Evolutionary conservation across 345 rosid species (phyloP).

Genomic region (Lumnitzera racemosa): DNA sequence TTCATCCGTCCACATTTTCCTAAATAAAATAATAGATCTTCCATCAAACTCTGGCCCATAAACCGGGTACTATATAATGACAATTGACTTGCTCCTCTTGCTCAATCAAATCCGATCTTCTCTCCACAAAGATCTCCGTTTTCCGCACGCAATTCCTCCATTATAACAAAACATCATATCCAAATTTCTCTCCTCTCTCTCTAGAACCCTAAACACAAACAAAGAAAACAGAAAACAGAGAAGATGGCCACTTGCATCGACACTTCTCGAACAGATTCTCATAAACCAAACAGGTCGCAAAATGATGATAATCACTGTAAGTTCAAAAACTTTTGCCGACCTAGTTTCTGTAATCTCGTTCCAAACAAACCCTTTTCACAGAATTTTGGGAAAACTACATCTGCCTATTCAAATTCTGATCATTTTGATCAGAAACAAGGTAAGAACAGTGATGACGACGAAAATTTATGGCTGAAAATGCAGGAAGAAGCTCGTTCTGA

Average conservation of each 20-base stretch:
- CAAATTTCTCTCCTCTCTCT: slow-evolving; percentile 10
- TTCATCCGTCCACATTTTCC: too few species aligned
- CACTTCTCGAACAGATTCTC: slow-evolving; percentile 41
- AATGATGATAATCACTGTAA: slow-evolving; percentile 4
- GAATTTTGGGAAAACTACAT: slow-evolving; percentile 17
- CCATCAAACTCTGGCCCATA: too few species aligned
- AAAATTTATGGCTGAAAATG: slow-evolving; percentile 51
- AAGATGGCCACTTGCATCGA: slow-evolving; percentile 77
- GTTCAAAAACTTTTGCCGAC: slow-evolving; percentile 28
- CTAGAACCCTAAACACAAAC: too few species aligned
- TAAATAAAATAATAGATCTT: too few species aligned
- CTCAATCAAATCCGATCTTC: too few species aligned
- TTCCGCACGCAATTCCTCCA: too few species aligned
- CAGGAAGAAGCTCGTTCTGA: slow-evolving; percentile 57
- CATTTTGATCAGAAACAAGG: slow-evolving; percentile 7
- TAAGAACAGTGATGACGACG: slow-evolving; percentile 11
- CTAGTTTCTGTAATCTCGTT: slow-evolving; percentile 11
- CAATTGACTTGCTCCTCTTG: too few species aligned
- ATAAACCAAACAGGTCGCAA: slow-evolving; percentile 30
- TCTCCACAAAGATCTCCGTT: too few species aligned
- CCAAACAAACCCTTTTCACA: slow-evolving; percentile 8
- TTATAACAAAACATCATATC: not conserved
- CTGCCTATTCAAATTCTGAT: not conserved
- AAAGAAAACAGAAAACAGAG: slow-evolving; percentile 10
- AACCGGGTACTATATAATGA: too few species aligned